Evolutionary conservation across 148 eudicot species (phyloP).

Genomic region (Dysphania ambrosioides): DNA sequence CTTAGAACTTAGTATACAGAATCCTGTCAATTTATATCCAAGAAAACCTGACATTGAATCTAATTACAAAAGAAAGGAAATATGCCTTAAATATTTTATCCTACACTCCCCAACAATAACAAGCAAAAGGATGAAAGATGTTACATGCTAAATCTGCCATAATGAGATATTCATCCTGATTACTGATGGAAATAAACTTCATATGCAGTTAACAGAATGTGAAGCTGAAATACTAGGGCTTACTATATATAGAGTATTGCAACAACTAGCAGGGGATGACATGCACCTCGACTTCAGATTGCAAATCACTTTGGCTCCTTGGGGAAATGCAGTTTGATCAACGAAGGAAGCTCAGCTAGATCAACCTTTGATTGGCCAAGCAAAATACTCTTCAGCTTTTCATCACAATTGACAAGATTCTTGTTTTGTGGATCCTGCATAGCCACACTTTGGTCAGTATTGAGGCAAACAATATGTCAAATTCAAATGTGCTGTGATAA

Average conservation of each 20-base stretch:
- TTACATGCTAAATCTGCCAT: neutral
- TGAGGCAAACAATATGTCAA: conserved; percentile 2
- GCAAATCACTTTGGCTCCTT: conserved; percentile 54
- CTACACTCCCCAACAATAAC: neutral
- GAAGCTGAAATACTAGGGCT: neutral
- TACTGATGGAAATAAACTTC: neutral
- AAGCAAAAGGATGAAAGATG: neutral
- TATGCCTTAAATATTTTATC: neutral
- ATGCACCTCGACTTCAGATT: conserved; percentile 22
- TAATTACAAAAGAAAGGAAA: neutral
- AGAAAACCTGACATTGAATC: neutral
- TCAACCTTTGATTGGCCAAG: conserved; percentile 73
- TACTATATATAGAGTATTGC: conserved; percentile 4
- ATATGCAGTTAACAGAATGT: neutral
- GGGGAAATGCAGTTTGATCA: conserved; percentile 90
- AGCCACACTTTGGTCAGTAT: conserved; percentile 22
- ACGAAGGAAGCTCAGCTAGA: conserved; percentile 75
- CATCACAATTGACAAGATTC: conserved; percentile 79
- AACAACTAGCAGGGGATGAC: conserved; percentile 16
- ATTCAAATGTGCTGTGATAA: neutral
- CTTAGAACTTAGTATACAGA: neutral
- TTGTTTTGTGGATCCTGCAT: conserved; percentile 73
- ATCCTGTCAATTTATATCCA: neutral
- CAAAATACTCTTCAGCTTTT: conserved; percentile 75
- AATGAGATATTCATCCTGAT: neutral